phyloP scores from a whole-genome alignment of 129 eudicot species.

The Heracleum sosnowskyi region DNA sequence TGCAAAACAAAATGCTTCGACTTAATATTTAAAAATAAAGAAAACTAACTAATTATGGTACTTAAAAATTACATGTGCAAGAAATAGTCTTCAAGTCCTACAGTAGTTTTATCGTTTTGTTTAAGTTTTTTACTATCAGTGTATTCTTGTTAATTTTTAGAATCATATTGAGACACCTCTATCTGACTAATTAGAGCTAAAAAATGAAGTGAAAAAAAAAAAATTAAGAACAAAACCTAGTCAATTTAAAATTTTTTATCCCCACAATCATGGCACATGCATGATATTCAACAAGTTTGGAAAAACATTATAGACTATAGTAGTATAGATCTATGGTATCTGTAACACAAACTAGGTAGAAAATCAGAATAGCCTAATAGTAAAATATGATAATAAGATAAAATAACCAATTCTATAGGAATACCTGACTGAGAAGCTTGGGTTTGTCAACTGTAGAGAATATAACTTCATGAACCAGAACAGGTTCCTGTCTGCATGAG shows the following conservation, averaged over 20 bases:
- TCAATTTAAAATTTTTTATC: neutral
- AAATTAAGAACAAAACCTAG: neutral
- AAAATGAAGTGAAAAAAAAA: neutral
- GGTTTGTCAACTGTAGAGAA: conserved; percentile 91
- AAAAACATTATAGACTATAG: neutral
- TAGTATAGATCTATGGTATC: neutral
- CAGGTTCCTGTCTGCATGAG: conserved; percentile 49
- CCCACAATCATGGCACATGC: neutral
- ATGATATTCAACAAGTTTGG: neutral
- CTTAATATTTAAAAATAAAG: neutral
- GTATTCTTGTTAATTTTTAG: neutral
- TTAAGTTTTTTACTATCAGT: neutral
- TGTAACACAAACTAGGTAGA: neutral
- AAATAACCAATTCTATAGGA: neutral
- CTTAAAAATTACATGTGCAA: neutral
- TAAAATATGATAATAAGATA: neutral
- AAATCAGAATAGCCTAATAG: too few species aligned
- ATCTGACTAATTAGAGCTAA: neutral
- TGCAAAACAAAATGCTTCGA: neutral
- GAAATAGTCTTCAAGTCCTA: neutral
- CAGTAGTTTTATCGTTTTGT: neutral
- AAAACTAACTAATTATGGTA: neutral
- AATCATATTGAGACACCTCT: neutral
- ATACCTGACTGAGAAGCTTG: conserved; percentile 93
- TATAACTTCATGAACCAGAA: conserved; percentile 69